Evolutionary conservation across 2,329 filamentous ascomycete species (phyloP), one percentile per base, ranked within the genome.

Genomic region (Pseudocercospora fuligena): DNA sequence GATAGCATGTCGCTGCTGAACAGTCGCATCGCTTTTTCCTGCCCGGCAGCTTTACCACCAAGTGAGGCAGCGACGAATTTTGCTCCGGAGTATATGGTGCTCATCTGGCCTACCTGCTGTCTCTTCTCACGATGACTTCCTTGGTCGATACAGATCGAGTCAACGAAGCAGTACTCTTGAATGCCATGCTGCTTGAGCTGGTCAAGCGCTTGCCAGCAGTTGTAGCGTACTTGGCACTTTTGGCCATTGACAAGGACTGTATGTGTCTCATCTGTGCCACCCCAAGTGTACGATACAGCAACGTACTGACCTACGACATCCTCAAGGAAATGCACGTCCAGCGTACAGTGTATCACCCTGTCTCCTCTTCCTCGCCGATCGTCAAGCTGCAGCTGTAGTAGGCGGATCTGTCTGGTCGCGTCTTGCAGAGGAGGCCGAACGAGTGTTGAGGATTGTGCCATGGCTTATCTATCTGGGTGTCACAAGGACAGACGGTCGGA

Each of bases 131-230:
- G 21, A 29, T 57, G 21, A 62, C 69, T 36, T 1, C 60, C 54
- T 49, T 71, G 70, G 33, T 71, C 62, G 25, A 72, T 72, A 40
- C 70, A 71, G 33, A 72, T 61, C 3, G 64, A 67, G 59, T 72
- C 70, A 6, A 68, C 57, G 66, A 70, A 72, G 49, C 33, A 56
- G n/a, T 27, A 43, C 3, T 33, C 14, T 2, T 25, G 1, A 5
- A 14, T n/a, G 2, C 23, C 27, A 27, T 64, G 51, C 6, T 19
- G 33, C 16, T 54, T 21, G 40, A 64, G 16, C 29, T 64, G 61
- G 0, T 27, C 29, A 9, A 64, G 53, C 7, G 61, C 61, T 16
- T 47, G 49, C 61, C 61, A 64, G 53, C 61, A 64, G 16, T 58
- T 58, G 33, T 12, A 33, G 3, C 61, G 53, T 3, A 64, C 54